Evolutionary conservation across 768 basidiomycete genomes (phyloP), one percentile per base, ranked within the genome.

Genomic region (Mycena metata): DNA sequence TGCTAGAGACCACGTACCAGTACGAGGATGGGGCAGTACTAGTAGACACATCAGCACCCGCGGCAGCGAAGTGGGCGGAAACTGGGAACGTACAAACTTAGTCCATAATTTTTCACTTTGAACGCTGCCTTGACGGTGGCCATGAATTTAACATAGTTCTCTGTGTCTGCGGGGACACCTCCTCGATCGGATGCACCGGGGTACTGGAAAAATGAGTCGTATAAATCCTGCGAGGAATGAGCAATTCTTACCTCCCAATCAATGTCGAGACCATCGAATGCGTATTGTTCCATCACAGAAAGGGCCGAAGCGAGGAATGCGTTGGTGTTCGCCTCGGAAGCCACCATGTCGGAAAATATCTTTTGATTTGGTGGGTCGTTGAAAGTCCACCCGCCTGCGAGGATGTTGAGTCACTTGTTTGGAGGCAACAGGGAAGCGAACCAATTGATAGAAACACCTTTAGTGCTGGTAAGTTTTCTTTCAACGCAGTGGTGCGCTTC

Each of bases 11-110:
- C n/a, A n/a, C n/a, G n/a, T n/a, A n/a, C n/a, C n/a, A 78, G 56
- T 61, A 77, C 3, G 69, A 72, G 1, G 77, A 74, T 0, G 77
- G 77, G 1, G 74, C 73, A 13, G 77, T 78, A 51, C 63, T 64
- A 41, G 26, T n/a, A 4, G 6, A 15, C 19, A 19, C 10, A 61
- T 61, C 19, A 36, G 39, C 17, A n/a, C 17, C 17, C 16, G 17
- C 19, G 19, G 7, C 24, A 5, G 41, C 5, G 33, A 30, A 41
- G 23, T n/a, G 3, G 33, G 11, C 16, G 7, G 41, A 43, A 1
- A 35, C n/a, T n/a, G 56, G 12, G 26, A 17, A 26, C 54, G 51
- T 21, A 64, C 63, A 78, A 73, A 7, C 73, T 75, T 13, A 78
- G 42, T 3, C 76, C 77, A 57, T 76, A 76, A 47, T 59, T 61